Conservation (phyloP, 108 stramenopile genomes). For the Skeletonema potamos region DNA sequence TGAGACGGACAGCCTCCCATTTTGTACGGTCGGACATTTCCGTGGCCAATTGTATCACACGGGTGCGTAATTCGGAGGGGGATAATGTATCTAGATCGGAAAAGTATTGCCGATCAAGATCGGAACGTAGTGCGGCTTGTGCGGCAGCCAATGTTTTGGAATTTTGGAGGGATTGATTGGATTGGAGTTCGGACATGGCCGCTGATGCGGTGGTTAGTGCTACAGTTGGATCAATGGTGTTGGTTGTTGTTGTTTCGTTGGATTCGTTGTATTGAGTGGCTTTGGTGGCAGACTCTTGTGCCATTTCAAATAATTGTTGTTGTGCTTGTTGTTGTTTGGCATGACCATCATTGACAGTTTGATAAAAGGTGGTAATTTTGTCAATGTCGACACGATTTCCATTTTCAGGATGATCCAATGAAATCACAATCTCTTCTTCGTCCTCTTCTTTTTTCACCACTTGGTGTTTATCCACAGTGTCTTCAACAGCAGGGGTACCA, state of each 20-base stretch:
- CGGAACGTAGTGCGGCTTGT: slow-evolving; percentile 23
- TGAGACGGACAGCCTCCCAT: slow-evolving; percentile 84
- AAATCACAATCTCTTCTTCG: slow-evolving; percentile 10
- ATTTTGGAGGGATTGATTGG: not conserved
- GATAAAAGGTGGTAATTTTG: not conserved
- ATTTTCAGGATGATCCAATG: slow-evolving; percentile 37
- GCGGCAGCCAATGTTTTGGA: slow-evolving; percentile 19
- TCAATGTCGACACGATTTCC: slow-evolving; percentile 45
- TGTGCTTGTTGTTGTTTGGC: slow-evolving; percentile 6
- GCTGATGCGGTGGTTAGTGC: slow-evolving; percentile 6
- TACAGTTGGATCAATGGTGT: slow-evolving; percentile 3
- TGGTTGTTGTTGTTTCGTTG: slow-evolving; percentile 4
- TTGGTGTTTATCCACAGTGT: not conserved
- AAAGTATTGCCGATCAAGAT: slow-evolving; percentile 52
- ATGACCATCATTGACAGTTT: slow-evolving; percentile 16
- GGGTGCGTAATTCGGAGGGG: slow-evolving; percentile 52
- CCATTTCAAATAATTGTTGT: slow-evolving; percentile 28
- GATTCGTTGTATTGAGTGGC: slow-evolving; percentile 34
- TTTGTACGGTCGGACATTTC: slow-evolving; percentile 82
- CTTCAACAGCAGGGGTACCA: not conserved
- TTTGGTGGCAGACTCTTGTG: slow-evolving; percentile 25
- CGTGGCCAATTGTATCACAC: slow-evolving; percentile 71
- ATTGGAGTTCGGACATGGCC: slow-evolving; percentile 37
- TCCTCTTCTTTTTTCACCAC: slow-evolving; percentile 7
- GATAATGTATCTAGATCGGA: slow-evolving; percentile 55